Percentiles rank a stretch among this genome's conserved stretches.
Evolutionary conservation across 495 filamentous ascomycete genomes (phyloP).

Genomic region (Penicillium turbatum): DNA sequence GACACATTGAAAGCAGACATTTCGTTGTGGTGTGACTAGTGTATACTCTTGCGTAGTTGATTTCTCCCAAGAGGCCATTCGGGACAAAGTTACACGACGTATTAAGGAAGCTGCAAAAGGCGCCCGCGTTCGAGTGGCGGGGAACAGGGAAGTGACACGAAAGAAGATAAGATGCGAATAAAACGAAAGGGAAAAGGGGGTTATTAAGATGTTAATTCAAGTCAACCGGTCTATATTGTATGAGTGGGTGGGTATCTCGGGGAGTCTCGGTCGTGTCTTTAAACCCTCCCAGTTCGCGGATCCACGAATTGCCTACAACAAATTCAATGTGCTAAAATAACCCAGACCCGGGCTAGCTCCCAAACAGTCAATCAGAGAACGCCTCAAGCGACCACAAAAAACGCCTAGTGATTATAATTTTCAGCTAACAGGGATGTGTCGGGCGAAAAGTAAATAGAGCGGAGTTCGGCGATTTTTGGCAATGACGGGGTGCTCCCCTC

Average conservation of each 20-base stretch:
- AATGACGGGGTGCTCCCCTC: conserved; percentile 29
- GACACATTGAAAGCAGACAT: conserved; percentile 2
- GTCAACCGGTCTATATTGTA: neutral
- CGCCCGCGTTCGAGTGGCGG: neutral
- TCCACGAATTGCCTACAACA: neutral
- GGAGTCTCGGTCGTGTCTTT: neutral
- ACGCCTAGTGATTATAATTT: conserved; percentile 1
- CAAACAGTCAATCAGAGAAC: neutral
- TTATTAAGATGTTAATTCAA: conserved; percentile 1
- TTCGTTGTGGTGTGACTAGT: neutral
- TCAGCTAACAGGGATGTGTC: neutral
- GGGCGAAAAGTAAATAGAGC: neutral
- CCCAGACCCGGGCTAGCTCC: neutral
- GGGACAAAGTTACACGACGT: neutral
- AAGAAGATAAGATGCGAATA: neutral
- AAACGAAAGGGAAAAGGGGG: neutral
- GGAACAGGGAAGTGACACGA: neutral
- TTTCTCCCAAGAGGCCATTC: neutral
- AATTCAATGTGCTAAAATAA: neutral
- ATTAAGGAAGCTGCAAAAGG: neutral
- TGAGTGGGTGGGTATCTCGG: neutral
- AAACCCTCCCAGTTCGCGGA: neutral
- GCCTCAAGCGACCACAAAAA: neutral
- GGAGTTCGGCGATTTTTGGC: conserved; percentile 29
- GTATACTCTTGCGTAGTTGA: neutral